Evolutionary conservation across 805 yeast species (phyloP), one percentile per base, ranked within the genome.

Genomic region (Kodamaea jinghongensis): DNA sequence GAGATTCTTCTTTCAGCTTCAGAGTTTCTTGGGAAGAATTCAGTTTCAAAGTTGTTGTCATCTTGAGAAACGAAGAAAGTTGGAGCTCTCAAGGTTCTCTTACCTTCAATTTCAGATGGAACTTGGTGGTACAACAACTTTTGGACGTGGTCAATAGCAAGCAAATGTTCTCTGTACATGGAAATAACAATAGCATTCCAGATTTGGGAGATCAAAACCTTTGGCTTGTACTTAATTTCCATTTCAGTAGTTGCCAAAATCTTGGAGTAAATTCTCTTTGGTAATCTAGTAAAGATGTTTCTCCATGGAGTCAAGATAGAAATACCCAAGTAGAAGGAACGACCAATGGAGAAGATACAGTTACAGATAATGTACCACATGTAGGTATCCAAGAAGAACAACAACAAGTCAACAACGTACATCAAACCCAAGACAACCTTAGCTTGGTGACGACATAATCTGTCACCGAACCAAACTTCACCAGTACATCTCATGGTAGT

Each of bases 1-100:
- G 97, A 87, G 55, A 93, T 90, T 78, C 99, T 93, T 76, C 99
- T 90, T 73, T 95, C 99, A 49, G 99, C 99, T 70, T 93, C 99
- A 32, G 96, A 88, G 67, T 91, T 81, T 58, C 82, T 77, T 54
- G 99, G 98, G 86, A 93, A 93, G 61, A 88, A 95, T 75, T 91
- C 97, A 50, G 97, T 87, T 50, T 86, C 95, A 57, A 90, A 86
- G 60, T 89, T 85, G 68, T 78, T 78, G 69, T 93, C 99, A 70
- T 93, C 99, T 70, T 95, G 99, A 46, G 96, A 83, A 44, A 93
- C 96, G 57, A 93, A 93, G 82, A 93, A 93, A 40, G 98, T 91
- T 55, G 99, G 99, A 37, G 99, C 98, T 72, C 98, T 85, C 61
- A 93, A 77, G 51, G 98, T 90, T 70, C 99, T 84, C 76, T 91